These are phyloP conservation scores for Dioscorea zingiberensis DNA, from an alignment of 106 monocot genomes.

Conservation along the genomic window DNA sequence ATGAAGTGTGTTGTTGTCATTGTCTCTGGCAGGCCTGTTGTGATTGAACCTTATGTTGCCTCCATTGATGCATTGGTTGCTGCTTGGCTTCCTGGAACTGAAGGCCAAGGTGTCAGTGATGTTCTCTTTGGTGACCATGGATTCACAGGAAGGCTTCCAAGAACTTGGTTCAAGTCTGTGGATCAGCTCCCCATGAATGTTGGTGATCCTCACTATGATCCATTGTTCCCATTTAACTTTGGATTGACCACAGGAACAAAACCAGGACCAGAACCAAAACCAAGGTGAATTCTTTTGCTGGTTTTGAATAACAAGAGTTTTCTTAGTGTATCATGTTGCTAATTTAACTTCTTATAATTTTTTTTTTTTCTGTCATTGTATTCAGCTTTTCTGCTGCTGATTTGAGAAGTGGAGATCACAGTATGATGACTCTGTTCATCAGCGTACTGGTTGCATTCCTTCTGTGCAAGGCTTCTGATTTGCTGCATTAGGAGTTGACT, in stretches of 20 bases:
- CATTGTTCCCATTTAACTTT: conserved; percentile 40
- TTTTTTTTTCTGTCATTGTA: not conserved
- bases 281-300: not conserved
- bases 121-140: conserved; percentile 55
- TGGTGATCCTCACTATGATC: conserved; percentile 46
- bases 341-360: too few species aligned
- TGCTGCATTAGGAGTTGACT: too few species aligned
- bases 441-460: not conserved
- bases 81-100: conserved; percentile 48
- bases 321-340: too few species aligned
- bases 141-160: conserved; percentile 41
- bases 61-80: conserved; percentile 53
- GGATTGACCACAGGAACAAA: conserved; percentile 33
- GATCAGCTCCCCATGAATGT: conserved; percentile 55
- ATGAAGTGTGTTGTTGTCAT: conserved; percentile 35
- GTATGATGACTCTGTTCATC: not conserved
- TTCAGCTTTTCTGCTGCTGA: not conserved
- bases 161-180: conserved; percentile 50
- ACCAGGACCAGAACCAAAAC: not conserved
- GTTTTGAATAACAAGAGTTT: too few species aligned
- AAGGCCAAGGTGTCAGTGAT: conserved; percentile 48
- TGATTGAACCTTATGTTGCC: conserved; percentile 33
- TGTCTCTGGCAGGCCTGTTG: conserved; percentile 46
- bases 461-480: not conserved
- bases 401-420: not conserved